Conservation (phyloP, 768 basidiomycete species). For the Leccinum pellstonianum region DNA sequence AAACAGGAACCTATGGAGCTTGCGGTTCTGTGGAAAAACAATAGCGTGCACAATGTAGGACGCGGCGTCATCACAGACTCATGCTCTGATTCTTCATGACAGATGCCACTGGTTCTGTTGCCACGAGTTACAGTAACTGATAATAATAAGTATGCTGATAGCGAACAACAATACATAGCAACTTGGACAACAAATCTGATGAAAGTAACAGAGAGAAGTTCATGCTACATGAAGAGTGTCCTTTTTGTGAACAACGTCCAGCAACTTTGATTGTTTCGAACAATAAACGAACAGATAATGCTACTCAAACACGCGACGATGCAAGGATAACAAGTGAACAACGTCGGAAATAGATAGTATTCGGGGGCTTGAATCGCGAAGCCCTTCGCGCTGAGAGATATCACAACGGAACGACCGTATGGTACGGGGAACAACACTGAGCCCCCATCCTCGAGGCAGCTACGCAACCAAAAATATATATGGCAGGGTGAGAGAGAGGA, state of each 20-base stretch:
- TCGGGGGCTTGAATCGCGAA: too few species aligned
- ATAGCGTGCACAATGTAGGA: background rate
- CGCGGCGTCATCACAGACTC: too few species aligned
- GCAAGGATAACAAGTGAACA: too few species aligned
- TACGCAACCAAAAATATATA: slow-evolving; percentile 33
- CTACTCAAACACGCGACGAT: too few species aligned
- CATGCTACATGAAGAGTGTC: slow-evolving; percentile 1
- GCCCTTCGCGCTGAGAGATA: slow-evolving; percentile 41
- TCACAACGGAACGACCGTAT: slow-evolving; percentile 27
- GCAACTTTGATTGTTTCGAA: too few species aligned
- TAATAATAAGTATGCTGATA: background rate
- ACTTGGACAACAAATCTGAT: background rate
- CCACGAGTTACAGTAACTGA: background rate
- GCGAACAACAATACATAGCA: background rate
- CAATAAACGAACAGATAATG: too few species aligned
- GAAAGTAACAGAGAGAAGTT: background rate
- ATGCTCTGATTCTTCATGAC: background rate
- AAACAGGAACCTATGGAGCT: too few species aligned
- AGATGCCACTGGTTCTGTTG: background rate
- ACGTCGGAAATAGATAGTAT: too few species aligned
- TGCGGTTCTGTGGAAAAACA: slow-evolving; percentile 13
- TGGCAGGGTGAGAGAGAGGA: slow-evolving; percentile 22
- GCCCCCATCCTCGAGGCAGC: slow-evolving; percentile 14
- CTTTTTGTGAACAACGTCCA: too few species aligned
- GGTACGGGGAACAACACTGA: slow-evolving; percentile 11